These are phyloP conservation scores for Cladophialophora immunda DNA, from an alignment of 2,329 filamentous ascomycete species.

Conservation along the genomic window DNA sequence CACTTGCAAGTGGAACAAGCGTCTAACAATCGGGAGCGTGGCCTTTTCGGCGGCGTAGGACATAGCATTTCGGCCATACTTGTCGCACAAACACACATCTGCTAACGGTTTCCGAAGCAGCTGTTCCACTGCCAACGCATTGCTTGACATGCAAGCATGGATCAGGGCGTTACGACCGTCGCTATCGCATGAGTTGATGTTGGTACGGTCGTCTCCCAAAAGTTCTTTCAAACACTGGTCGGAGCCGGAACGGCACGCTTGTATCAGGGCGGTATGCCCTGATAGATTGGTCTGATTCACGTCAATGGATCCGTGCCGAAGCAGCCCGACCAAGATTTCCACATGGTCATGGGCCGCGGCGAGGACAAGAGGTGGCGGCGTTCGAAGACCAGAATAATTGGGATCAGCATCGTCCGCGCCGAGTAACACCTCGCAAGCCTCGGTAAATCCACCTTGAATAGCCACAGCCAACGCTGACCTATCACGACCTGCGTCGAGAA, in stretches of 20 bases:
- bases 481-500: conserved; percentile 7
- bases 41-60: conserved; percentile 24
- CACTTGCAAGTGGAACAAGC: conserved; percentile 14
- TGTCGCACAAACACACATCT: conserved; percentile 24
- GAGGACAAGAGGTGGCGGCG: conserved; percentile 19
- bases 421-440: conserved; percentile 24
- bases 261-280: conserved; percentile 21
- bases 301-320: conserved; percentile 21
- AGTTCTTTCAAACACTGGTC: conserved; percentile 24
- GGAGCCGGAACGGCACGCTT: conserved; percentile 25
- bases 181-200: conserved; percentile 28
- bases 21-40: conserved; percentile 6
- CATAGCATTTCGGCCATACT: conserved; percentile 26
- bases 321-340: conserved; percentile 22
- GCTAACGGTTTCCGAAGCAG: conserved; percentile 10
- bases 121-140: conserved; percentile 14
- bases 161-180: conserved; percentile 29
- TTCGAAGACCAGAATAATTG: conserved; percentile 16
- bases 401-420: conserved; percentile 19
- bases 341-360: conserved; percentile 25
- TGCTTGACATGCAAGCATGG: conserved; percentile 24
- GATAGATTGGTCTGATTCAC: conserved; percentile 11
- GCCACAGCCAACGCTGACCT: conserved; percentile 23
- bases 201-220: conserved; percentile 20
- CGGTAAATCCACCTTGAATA: conserved; percentile 23